Evolutionary conservation across 176 grass and related monocot species (phyloP), one percentile per base, ranked within the genome.

Genomic region (Dendrocalamus sinicus): DNA sequence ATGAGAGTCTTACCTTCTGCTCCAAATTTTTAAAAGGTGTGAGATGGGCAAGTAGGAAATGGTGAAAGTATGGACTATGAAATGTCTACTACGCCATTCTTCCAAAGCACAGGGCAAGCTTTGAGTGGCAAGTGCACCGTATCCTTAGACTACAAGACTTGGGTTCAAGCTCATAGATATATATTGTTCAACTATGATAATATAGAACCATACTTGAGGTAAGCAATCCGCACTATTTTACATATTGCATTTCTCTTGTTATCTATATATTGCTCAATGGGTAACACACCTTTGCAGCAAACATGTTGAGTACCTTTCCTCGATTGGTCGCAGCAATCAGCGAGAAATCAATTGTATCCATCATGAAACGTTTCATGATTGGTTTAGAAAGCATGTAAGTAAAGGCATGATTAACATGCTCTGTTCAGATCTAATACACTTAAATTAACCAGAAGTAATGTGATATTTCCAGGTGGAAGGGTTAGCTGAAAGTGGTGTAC

Each of bases 341-440:
- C 13, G 22, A 40, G 3, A 14, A 23, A 67, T 81, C 3, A 69
- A 5, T 9, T 13, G 20, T 58, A 82, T 82, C 7, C 80, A 82
- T 39, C 64, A 54, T 82, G 50, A 71, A 70, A 70, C 4, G 13
- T 59, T 82, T 17, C 79, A 69, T 81, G 80, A 72, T 16, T 83
- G 80, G 80, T 60, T 72, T 61, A 60, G 54, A 83, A 45, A 72
- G 10, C 68, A 71, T 55, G 66, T 82, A 71, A 82, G 80, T 9
- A 12, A n/a, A 1, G 6, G 9, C 9, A 22, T 22, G 6, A 79
- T 45, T 45, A 45, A 45, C 7, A 45, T 45, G 44, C 2, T 45
- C 44, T 45, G 2, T 45, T 45, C 44, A 45, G 44, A 45, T 45
- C 44, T 45, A 45, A 45, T 45, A 45, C 44, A 45, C 44, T 45